These are phyloP conservation scores for Litsea cubeba DNA, from an alignment of 164 flowering plant species.

Conservation along the genomic window DNA sequence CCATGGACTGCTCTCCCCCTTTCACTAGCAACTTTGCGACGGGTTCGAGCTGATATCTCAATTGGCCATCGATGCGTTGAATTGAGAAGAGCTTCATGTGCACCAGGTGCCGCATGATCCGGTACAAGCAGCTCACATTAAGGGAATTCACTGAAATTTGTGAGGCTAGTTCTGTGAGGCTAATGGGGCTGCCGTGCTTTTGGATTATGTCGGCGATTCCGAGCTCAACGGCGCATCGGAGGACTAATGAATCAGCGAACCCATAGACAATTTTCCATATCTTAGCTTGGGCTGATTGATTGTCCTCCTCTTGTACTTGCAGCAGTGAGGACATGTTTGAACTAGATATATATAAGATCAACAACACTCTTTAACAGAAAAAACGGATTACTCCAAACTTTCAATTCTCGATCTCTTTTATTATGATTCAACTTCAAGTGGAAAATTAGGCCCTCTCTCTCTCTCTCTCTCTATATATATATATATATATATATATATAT, in stretches of 20 bases:
- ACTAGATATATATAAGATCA: no score
- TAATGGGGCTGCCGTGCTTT: not conserved
- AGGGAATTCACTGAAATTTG: not conserved
- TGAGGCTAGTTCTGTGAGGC: not conserved
- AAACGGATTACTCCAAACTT: no score
- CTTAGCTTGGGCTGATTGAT: not conserved
- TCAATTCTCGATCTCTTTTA: no score
- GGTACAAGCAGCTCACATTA: not conserved
- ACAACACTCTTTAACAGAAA: no score
- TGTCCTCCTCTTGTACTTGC: no score
- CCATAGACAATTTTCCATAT: not conserved
- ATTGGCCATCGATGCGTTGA: not conserved
- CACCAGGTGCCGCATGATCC: not conserved
- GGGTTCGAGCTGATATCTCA: not conserved
- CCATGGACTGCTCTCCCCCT: not conserved
- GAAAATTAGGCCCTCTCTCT: no score
- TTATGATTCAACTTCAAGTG: no score
- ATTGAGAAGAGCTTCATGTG: not conserved
- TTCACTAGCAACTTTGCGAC: not conserved
- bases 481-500: no score
- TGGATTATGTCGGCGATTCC: conserved; percentile 1
- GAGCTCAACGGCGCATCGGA: not conserved
- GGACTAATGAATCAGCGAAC: not conserved
- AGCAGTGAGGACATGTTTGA: no score
- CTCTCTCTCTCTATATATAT: no score